Conservation (phyloP, 495 filamentous ascomycete genomes). For the Xylaria palmicola region DNA sequence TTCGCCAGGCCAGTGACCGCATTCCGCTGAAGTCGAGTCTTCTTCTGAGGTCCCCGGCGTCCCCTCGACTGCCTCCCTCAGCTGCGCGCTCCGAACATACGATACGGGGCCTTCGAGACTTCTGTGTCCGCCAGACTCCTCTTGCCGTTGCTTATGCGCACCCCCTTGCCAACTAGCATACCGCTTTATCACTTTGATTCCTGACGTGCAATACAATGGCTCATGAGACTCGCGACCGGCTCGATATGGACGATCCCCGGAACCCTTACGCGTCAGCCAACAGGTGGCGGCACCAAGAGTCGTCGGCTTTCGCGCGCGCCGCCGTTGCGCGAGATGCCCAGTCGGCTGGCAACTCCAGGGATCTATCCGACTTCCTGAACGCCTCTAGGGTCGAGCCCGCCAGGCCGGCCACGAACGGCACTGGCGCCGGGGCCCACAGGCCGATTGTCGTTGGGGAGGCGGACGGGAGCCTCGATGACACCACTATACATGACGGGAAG, state of each 20-base stretch:
- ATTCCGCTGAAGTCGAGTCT: background rate
- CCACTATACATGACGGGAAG: conserved; percentile 38
- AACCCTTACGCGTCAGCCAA: conserved; percentile 50
- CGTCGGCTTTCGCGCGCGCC: conserved; percentile 43
- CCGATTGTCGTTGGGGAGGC: conserved; percentile 42
- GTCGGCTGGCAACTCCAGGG: conserved; percentile 36
- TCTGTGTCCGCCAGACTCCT: background rate
- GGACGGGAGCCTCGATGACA: conserved; percentile 26
- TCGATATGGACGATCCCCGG: conserved; percentile 27
- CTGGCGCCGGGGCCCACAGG: conserved; percentile 28
- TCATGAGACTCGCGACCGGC: conserved; percentile 28
- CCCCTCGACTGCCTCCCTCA: background rate
- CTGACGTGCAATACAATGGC: conserved; percentile 20
- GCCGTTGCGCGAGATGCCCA: conserved; percentile 41
- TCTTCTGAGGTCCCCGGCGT: too few species aligned
- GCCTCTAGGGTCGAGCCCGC: conserved; percentile 42
- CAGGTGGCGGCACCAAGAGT: conserved; percentile 55
- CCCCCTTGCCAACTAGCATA: background rate
- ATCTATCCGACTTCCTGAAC: conserved; percentile 53
- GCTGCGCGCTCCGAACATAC: conserved; percentile 1
- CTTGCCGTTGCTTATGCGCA: background rate
- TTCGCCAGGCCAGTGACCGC: too few species aligned
- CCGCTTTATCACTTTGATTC: background rate
- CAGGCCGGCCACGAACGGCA: conserved; percentile 21
- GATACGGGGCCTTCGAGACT: background rate